Percentiles rank a stretch among this genome's conserved stretches.
Conservation (phyloP, 192 early-diverging fungal genomes). For the Coemansia sp. region DNA sequence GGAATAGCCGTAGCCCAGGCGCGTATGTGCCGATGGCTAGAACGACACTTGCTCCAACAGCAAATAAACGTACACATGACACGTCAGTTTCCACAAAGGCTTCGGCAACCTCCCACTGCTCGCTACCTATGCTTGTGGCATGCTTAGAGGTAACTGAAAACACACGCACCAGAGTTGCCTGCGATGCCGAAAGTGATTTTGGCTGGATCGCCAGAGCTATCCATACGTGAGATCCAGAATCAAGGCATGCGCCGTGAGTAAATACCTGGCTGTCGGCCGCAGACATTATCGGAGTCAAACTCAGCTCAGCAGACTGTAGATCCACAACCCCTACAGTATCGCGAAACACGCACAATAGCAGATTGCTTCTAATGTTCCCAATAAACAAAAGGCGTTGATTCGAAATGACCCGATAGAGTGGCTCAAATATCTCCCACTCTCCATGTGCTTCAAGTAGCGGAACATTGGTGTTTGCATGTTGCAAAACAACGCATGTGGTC, state of each 20-base stretch:
- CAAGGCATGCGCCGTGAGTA: slow-evolving; percentile 22
- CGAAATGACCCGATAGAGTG: slow-evolving; percentile 5
- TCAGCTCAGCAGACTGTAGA: background rate
- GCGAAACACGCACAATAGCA: slow-evolving; percentile 19
- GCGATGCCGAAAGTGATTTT: background rate
- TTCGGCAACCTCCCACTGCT: background rate
- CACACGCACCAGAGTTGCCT: background rate
- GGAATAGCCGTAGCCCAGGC: slow-evolving; percentile 10
- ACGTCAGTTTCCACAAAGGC: slow-evolving; percentile 10
- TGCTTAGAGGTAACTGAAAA: background rate
- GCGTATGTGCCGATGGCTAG: slow-evolving; percentile 24
- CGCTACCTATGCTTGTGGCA: background rate
- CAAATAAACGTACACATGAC: slow-evolving; percentile 27
- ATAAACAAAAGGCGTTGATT: slow-evolving; percentile 13
- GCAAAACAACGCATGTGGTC: slow-evolving; percentile 12
- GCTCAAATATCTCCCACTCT: slow-evolving; percentile 15
- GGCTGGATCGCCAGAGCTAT: slow-evolving; percentile 6
- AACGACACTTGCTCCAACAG: background rate
- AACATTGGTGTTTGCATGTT: slow-evolving; percentile 3
- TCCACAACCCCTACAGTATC: slow-evolving; percentile 8
- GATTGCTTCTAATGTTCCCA: background rate
- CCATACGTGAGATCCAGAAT: background rate
- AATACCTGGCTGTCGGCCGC: slow-evolving; percentile 11
- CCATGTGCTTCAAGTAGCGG: slow-evolving; percentile 7
- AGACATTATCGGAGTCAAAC: background rate